Percentiles rank a stretch among this genome's conserved stretches.
phyloP scores from a whole-genome alignment of 2,329 filamentous ascomycete species.

The Leptographium galeiforme region DNA sequence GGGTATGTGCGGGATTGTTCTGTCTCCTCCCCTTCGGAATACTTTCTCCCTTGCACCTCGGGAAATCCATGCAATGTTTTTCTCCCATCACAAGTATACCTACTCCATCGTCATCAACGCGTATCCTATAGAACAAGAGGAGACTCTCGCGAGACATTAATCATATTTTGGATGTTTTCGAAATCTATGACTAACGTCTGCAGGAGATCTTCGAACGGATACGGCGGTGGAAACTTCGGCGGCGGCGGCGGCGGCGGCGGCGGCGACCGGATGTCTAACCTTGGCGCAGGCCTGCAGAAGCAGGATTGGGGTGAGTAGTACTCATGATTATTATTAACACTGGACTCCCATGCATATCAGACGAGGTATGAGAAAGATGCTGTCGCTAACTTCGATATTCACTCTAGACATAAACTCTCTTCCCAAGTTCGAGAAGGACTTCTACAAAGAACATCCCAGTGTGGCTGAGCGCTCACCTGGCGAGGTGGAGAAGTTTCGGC shows the following conservation, averaged over 20 bases:
- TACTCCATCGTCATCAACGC: too few relatives aligned
- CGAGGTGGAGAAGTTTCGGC: constrained; percentile 82
- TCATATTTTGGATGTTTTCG: background rate
- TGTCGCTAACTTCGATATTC: background rate
- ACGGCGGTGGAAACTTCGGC: constrained; percentile 21
- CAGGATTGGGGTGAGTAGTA: constrained; percentile 69
- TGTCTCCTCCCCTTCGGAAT: background rate
- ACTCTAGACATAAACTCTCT: constrained; percentile 57
- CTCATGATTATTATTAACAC: background rate
- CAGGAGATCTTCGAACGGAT: constrained; percentile 16
- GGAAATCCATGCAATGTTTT: background rate
- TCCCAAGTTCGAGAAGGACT: constrained; percentile 97
- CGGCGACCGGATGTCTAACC: constrained; percentile 87
- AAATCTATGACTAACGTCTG: background rate
- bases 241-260: constrained; percentile 44
- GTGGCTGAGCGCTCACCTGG: constrained; percentile 60
- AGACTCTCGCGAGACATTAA: too few relatives aligned
- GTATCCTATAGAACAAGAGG: too few relatives aligned
- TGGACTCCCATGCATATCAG: too few relatives aligned
- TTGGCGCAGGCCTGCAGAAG: constrained; percentile 75
- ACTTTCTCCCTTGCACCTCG: background rate
- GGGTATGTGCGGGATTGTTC: background rate
- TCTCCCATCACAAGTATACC: background rate
- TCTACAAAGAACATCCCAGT: constrained; percentile 89
- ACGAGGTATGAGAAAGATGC: background rate